Evolutionary conservation across 495 filamentous ascomycete genomes (phyloP).

Genomic region (Cairneyella variabilis): DNA sequence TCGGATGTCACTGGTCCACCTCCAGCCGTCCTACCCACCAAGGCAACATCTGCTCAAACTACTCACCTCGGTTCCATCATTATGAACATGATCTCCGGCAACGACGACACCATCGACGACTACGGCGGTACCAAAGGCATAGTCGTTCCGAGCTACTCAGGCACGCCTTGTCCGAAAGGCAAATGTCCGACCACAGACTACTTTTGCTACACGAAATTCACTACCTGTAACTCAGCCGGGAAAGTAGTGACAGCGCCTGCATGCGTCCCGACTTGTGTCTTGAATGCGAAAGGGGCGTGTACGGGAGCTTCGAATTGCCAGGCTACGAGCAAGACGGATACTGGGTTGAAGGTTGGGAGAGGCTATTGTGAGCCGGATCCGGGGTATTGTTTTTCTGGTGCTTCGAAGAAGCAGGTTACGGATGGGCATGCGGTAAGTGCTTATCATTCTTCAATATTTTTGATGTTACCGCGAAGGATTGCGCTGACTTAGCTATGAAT

Average conservation of each 20-base stretch:
- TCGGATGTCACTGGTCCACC: not conserved
- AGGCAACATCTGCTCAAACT: not conserved
- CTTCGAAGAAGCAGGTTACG: too few relatives aligned
- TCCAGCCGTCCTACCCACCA: not conserved
- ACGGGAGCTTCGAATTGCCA: not conserved
- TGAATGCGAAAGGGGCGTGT: not conserved
- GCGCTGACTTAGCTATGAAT: too few relatives aligned
- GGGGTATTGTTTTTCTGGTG: too few relatives aligned
- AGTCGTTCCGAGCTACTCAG: not conserved
- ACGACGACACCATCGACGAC: not conserved
- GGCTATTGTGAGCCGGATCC: not conserved
- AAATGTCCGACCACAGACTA: not conserved
- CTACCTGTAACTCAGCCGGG: not conserved
- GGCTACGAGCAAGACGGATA: not conserved
- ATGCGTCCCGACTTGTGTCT: not conserved
- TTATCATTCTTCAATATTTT: too few relatives aligned
- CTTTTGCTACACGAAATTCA: not conserved
- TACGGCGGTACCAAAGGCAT: not conserved
- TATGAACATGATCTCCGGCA: not conserved
- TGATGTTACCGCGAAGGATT: too few relatives aligned
- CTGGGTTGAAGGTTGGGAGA: not conserved
- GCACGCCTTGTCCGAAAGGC: not conserved
- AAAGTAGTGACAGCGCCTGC: not conserved
- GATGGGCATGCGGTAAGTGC: too few relatives aligned
- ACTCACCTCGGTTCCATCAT: not conserved